These are phyloP conservation scores for Beta macrorhiza DNA, from an alignment of 179 eudicot species.

Conservation along the genomic window DNA sequence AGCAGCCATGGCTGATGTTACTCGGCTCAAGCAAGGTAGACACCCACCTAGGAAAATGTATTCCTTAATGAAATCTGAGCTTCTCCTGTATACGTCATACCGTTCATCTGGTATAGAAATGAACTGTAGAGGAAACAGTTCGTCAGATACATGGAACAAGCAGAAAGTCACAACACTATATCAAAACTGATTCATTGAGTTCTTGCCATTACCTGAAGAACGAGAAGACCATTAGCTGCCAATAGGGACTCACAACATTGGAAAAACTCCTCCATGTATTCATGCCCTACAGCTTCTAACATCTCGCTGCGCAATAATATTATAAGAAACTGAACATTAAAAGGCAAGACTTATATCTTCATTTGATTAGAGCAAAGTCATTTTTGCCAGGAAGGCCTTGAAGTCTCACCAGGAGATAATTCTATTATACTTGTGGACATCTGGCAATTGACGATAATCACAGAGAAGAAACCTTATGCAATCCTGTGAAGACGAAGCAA, in stretches of 20 bases:
- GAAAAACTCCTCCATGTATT: conserved; percentile 72
- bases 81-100: conserved; percentile 68
- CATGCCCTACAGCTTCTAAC: conserved; percentile 94
- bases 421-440: conserved; percentile 61
- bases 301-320: conserved; percentile 58
- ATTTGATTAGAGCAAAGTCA: not conserved
- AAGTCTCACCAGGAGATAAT: conserved; percentile 82
- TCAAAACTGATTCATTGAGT: not conserved
- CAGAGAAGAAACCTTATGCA: conserved; percentile 68
- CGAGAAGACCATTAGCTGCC: conserved; percentile 69
- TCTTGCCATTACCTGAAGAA: conserved; percentile 63
- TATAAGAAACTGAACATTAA: not conserved
- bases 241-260: conserved; percentile 61
- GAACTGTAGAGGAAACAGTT: conserved; percentile 40
- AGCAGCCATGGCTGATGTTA: conserved; percentile 81
- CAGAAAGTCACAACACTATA: too few species aligned
- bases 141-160: not conserved
- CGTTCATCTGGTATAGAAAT: conserved; percentile 76
- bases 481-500: conserved; percentile 46
- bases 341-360: too few species aligned
- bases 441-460: conserved; percentile 75
- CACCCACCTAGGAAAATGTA: conserved; percentile 90
- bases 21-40: conserved; percentile 65
- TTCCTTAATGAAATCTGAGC: conserved; percentile 79
- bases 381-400: not conserved